phyloP scores from a whole-genome alignment of 495 filamentous ascomycete species.

The Staphylotrichum longicolle region DNA sequence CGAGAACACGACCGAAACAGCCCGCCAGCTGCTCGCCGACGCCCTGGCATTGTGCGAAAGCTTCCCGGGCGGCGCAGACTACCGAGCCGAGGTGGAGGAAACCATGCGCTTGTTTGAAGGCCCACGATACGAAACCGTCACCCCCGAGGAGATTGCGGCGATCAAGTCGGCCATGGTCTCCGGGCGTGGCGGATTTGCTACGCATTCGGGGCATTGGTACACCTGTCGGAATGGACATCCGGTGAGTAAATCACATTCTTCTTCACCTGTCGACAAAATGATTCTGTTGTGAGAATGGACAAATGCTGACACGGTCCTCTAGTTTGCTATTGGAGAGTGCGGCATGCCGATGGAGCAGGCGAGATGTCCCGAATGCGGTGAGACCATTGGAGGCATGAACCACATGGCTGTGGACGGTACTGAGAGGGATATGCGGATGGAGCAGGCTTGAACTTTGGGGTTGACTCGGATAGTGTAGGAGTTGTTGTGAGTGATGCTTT shows the following conservation, averaged over 20 bases:
- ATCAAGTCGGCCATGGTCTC: conserved; percentile 38
- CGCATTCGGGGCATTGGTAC: conserved; percentile 41
- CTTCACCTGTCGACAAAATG: no score
- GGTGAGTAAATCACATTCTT: conserved; percentile 20
- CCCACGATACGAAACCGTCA: conserved; percentile 31
- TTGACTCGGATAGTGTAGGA: background rate
- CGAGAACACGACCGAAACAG: background rate
- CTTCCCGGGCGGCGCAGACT: conserved; percentile 23
- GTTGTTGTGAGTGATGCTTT: background rate
- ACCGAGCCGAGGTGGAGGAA: conserved; percentile 27
- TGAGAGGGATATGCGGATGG: conserved; percentile 13
- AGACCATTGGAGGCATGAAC: conserved; percentile 56
- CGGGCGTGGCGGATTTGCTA: conserved; percentile 29
- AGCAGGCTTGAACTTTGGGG: conserved; percentile 1
- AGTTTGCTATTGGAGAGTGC: conserved; percentile 70
- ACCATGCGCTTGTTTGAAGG: conserved; percentile 18
- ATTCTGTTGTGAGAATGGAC: background rate
- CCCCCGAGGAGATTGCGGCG: conserved; percentile 30
- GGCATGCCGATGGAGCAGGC: conserved; percentile 64
- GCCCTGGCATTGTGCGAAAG: conserved; percentile 25
- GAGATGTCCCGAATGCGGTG: conserved; percentile 64
- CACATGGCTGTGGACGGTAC: conserved; percentile 34
- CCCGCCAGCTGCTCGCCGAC: conserved; percentile 1
- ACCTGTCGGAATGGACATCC: conserved; percentile 37
- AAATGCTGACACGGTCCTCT: no score